Evolutionary conservation across 331 rosid genomes (phyloP).

Genomic region (Saraca asoca): DNA sequence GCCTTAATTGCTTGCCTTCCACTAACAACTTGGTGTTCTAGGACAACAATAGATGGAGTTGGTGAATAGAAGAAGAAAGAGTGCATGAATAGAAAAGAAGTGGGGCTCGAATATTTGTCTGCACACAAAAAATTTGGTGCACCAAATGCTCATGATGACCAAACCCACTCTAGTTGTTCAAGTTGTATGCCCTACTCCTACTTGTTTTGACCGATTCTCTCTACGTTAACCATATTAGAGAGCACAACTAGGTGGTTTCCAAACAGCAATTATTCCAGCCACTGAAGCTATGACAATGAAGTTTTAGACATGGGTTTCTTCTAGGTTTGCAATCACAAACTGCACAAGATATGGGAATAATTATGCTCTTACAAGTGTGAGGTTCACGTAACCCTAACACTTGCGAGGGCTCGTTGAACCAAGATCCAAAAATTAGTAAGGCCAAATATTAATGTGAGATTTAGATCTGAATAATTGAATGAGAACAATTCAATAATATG

Average conservation of each 20-base stretch:
- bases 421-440: too few relatives aligned
- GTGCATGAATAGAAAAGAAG: constrained; percentile 26
- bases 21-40: constrained; percentile 16
- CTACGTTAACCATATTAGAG: constrained; percentile 15
- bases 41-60: constrained; percentile 7
- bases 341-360: too few relatives aligned
- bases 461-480: too few relatives aligned
- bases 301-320: constrained; percentile 8
- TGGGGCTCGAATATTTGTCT: constrained; percentile 39
- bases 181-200: too few relatives aligned
- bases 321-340: constrained; percentile 1
- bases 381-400: not conserved
- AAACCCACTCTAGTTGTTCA: constrained; percentile 49
- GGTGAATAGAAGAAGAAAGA: constrained; percentile 29
- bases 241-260: constrained; percentile 30
- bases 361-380: too few relatives aligned
- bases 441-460: too few relatives aligned
- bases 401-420: too few relatives aligned
- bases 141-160: constrained; percentile 35
- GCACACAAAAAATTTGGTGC: constrained; percentile 28
- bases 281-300: constrained; percentile 30
- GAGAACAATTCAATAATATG: too few relatives aligned
- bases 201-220: constrained; percentile 23
- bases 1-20: constrained; percentile 31
- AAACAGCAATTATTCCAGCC: constrained; percentile 35